Evolutionary conservation across 257 asterid genomes (phyloP).

Genomic region (Verbena officinalis): DNA sequence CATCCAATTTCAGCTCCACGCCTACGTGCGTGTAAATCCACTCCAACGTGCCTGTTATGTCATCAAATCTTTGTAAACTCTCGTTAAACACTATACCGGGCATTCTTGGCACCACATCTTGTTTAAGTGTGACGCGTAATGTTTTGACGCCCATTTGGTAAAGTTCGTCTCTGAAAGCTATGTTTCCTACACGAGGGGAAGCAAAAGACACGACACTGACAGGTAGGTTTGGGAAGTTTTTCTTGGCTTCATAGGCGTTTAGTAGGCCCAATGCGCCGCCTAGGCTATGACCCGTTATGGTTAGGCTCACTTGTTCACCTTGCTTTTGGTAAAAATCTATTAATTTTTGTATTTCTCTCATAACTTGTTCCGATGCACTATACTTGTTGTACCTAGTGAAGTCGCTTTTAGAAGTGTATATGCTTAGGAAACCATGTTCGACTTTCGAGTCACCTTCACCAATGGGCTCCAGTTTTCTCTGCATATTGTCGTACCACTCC

Average conservation of each 20-base stretch:
- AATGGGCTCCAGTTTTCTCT: conserved; percentile 53
- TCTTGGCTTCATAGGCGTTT: conserved; percentile 76
- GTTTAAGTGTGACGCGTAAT: conserved; percentile 56
- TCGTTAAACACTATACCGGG: conserved; percentile 74
- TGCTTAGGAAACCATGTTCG: conserved; percentile 77
- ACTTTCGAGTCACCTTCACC: conserved; percentile 67
- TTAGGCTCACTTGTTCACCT: conserved; percentile 66
- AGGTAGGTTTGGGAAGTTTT: conserved; percentile 52
- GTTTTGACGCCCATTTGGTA: conserved; percentile 65
- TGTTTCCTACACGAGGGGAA: conserved; percentile 82
- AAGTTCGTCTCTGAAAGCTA: conserved; percentile 74
- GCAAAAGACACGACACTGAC: conserved; percentile 66
- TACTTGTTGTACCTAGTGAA: conserved; percentile 65
- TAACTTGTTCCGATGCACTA: conserved; percentile 79
- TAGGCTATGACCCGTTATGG: conserved; percentile 77
- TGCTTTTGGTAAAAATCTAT: conserved; percentile 38
- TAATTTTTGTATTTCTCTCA: conserved; percentile 48
- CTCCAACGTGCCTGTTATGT: conserved; percentile 69
- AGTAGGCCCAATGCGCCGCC: conserved; percentile 77
- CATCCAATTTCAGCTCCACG: conserved; percentile 64
- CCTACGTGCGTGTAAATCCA: conserved; percentile 89
- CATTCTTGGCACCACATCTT: conserved; percentile 73
- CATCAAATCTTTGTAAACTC: conserved; percentile 70
- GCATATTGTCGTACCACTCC: conserved; percentile 83
- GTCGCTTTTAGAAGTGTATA: conserved; percentile 63